Percentiles rank a stretch among this genome's conserved stretches.
Conservation (phyloP, 768 basidiomycete genomes). For the Roridomyces roridus region DNA sequence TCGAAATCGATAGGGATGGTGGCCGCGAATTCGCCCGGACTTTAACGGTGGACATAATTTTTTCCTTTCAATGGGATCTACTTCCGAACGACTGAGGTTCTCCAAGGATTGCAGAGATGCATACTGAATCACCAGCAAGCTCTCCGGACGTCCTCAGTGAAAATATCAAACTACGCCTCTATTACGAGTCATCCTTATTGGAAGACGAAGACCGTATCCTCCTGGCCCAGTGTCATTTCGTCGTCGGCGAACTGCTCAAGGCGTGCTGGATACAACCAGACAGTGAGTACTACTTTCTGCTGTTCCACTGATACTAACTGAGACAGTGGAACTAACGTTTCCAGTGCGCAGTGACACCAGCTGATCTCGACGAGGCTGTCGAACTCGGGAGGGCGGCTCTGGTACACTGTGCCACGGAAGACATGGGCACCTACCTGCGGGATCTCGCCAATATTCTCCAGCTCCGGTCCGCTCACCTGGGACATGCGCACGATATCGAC, state of each 20-base stretch:
- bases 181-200: constrained; percentile 2
- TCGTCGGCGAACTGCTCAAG: background rate
- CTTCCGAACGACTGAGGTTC: background rate
- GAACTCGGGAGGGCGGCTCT: background rate
- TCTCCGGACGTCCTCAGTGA: constrained; percentile 2
- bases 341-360: background rate
- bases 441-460: background rate
- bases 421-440: background rate
- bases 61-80: constrained; percentile 4
- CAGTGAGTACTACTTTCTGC: no score
- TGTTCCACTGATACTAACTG: no score
- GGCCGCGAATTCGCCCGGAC: background rate
- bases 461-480: background rate
- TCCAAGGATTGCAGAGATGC: background rate
- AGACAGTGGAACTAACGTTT: no score
- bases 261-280: constrained; percentile 2
- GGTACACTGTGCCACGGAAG: background rate
- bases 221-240: background rate
- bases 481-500: background rate
- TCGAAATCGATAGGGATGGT: constrained; percentile 1
- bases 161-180: background rate
- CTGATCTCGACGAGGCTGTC: constrained; percentile 1
- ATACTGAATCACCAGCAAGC: no score
- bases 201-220: background rate
- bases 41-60: background rate